A percentile compares a stretch with the other conserved stretches of the same genome.
phyloP scores from a whole-genome alignment of 345 rosid genomes.

The Turnera subulata region DNA sequence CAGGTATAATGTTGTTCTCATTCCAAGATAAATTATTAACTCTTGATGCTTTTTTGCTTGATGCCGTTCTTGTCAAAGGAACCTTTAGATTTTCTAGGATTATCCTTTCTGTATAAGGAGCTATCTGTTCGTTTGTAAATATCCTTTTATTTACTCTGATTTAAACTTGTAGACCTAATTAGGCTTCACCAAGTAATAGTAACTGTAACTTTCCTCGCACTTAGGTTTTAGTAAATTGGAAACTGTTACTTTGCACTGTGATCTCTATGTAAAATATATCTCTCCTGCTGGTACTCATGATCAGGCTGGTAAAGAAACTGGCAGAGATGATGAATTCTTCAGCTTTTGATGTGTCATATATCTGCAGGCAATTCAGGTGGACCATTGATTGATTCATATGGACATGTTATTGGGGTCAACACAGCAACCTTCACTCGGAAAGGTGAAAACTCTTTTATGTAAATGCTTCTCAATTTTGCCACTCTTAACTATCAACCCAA shows the following conservation, averaged over 20 bases:
- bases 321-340: not conserved
- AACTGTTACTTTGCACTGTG: too few species aligned
- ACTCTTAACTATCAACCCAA: not conserved
- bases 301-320: not conserved
- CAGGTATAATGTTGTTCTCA: conserved; percentile 33
- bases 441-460: conserved; percentile 34
- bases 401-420: conserved; percentile 85
- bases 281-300: too few species aligned
- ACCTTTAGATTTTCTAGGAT: not conserved
- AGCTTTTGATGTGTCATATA: not conserved
- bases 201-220: not conserved
- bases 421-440: conserved; percentile 82
- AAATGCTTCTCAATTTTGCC: too few species aligned
- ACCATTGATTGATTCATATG: conserved; percentile 67
- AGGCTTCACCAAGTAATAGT: not conserved
- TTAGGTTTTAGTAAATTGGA: too few species aligned
- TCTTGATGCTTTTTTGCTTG: too few species aligned
- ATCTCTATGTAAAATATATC: too few species aligned
- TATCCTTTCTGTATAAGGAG: not conserved
- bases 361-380: conserved; percentile 74
- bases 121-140: too few species aligned
- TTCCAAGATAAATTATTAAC: not conserved
- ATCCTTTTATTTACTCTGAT: too few species aligned
- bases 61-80: too few species aligned
- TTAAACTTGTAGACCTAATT: not conserved